These are phyloP conservation scores for Bacterosira constricta DNA, from an alignment of 108 stramenopile genomes.

Conservation along the genomic window DNA sequence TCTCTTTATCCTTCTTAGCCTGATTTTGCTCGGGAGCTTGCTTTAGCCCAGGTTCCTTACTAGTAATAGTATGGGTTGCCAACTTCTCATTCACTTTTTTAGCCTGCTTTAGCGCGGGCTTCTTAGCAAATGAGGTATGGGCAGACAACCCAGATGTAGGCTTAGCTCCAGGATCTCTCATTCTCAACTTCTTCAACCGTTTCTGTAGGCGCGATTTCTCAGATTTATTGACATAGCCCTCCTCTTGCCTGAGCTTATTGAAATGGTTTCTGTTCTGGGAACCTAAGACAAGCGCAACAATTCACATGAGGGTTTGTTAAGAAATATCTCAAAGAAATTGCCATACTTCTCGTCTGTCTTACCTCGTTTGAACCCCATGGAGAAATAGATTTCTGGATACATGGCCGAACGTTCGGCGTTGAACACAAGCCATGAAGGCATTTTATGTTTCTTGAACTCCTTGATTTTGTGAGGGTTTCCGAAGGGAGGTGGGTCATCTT, in stretches of 20 bases:
- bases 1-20: too few species aligned
- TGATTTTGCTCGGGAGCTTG: too few species aligned
- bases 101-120: neutral
- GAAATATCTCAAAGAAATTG: too few species aligned
- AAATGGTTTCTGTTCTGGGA: too few species aligned
- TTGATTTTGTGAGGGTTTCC: slow-evolving; percentile 31
- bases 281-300: too few species aligned
- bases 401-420: slow-evolving; percentile 34
- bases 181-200: neutral
- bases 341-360: slow-evolving; percentile 42
- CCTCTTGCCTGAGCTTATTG: slow-evolving; percentile 14
- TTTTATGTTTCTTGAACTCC: slow-evolving; percentile 33
- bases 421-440: slow-evolving; percentile 51
- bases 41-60: too few species aligned
- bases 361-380: slow-evolving; percentile 39
- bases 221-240: slow-evolving; percentile 13
- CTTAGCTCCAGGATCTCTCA: neutral
- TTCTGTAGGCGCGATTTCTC: slow-evolving; percentile 3
- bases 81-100: too few species aligned
- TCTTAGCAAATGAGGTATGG: neutral
- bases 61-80: too few species aligned
- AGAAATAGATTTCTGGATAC: slow-evolving; percentile 47
- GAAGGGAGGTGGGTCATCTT: too few species aligned
- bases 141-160: neutral
- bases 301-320: too few species aligned